A percentile compares a stretch with the other conserved stretches of the same genome.
Conservation (phyloP, 73 alveolate genomes). For the Tetrahymena borealis region DNA sequence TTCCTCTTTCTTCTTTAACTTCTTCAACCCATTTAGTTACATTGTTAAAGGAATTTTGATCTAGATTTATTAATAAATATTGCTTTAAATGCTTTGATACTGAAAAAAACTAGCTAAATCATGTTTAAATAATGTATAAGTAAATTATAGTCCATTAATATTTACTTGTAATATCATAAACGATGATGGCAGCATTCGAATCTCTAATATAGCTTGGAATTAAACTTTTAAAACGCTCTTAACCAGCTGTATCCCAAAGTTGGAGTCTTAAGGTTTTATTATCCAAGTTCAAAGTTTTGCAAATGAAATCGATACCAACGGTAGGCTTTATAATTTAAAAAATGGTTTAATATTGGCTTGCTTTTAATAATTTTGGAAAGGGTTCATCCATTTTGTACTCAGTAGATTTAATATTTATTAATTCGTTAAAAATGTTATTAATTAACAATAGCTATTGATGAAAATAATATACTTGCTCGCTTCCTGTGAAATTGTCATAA, state of each 20-base stretch:
- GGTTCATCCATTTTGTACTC: not conserved
- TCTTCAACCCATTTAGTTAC: conserved; percentile 21
- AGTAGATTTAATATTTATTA: not conserved
- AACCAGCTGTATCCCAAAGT: conserved; percentile 56
- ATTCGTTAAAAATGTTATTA: not conserved
- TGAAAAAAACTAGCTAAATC: not conserved
- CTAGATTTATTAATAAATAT: not conserved
- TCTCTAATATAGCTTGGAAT: conserved; percentile 56
- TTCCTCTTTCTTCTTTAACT: conserved; percentile 43
- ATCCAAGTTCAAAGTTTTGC: conserved; percentile 58
- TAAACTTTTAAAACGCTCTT: conserved; percentile 43
- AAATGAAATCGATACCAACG: conserved; percentile 62
- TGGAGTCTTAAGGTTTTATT: conserved; percentile 54
- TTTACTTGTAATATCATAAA: conserved; percentile 52
- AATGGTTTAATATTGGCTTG: not conserved
- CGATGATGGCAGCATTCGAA: conserved; percentile 56
- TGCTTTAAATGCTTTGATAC: not conserved
- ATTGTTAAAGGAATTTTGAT: conserved; percentile 8
- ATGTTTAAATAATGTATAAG: not conserved
- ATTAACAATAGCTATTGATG: too few species aligned
- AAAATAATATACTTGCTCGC: not conserved
- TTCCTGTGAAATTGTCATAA: conserved; percentile 51
- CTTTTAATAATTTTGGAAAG: not conserved
- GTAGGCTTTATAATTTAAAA: conserved; percentile 38
- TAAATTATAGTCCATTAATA: conserved; percentile 5